These are phyloP conservation scores for Carpinus viminea DNA, from an alignment of 306 rosid genomes.

Conservation along the genomic window DNA sequence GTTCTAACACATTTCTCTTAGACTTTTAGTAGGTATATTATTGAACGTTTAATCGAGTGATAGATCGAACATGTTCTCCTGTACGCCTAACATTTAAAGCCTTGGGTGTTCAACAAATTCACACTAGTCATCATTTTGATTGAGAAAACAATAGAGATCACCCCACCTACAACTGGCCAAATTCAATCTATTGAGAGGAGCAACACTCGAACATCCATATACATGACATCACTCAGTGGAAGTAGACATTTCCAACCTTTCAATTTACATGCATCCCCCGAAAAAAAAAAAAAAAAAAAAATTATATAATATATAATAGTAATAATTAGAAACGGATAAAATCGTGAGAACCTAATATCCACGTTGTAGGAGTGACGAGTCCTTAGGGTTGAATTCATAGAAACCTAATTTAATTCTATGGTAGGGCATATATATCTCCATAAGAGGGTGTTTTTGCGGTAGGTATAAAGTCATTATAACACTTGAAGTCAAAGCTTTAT, in stretches of 20 bases:
- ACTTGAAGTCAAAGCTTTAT: slow-evolving; percentile 8
- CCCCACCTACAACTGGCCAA: not conserved
- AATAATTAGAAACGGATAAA: not conserved
- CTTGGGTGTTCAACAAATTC: not conserved
- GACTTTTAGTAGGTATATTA: too few species aligned
- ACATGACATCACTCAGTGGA: slow-evolving; percentile 1
- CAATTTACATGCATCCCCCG: not conserved
- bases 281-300: too few species aligned
- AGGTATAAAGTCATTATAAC: not conserved
- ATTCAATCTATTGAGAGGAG: not conserved
- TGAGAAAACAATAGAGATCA: not conserved
- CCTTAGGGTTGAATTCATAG: not conserved
- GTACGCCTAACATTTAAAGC: not conserved
- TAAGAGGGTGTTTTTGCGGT: not conserved
- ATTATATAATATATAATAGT: not conserved
- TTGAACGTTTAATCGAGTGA: too few species aligned
- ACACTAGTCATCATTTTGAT: not conserved
- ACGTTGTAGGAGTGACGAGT: not conserved
- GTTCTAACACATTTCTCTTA: too few species aligned
- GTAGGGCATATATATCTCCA: not conserved
- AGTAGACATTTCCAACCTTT: not conserved
- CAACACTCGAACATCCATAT: not conserved
- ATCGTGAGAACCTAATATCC: not conserved
- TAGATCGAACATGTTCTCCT: too few species aligned
- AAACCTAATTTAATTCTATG: not conserved